Evolutionary conservation across 1,284 basidiomycete species (phyloP).

Genomic region (Gomphus bonarii): DNA sequence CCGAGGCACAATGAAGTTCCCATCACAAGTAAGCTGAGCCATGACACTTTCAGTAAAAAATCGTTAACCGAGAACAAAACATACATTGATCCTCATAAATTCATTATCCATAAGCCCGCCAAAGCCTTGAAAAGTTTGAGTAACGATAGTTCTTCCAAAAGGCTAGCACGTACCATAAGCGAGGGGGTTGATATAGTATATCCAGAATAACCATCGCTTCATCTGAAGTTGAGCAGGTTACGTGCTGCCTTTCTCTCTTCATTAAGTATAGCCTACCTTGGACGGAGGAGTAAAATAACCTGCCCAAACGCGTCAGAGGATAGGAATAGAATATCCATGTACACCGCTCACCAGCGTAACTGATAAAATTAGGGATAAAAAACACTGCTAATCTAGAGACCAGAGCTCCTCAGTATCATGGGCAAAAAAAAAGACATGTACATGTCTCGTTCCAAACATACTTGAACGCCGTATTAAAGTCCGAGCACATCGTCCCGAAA

Average conservation of each 20-base stretch:
- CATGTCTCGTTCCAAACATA: conserved; percentile 22
- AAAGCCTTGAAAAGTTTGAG: conserved; percentile 36
- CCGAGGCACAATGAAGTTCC: conserved; percentile 58
- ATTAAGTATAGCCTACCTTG: conserved; percentile 23
- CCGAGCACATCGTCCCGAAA: conserved; percentile 26
- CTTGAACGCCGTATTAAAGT: conserved; percentile 33
- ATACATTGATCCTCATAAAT: conserved; percentile 58
- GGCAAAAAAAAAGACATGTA: conserved; percentile 26
- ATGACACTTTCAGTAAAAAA: neutral
- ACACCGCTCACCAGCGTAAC: conserved; percentile 5
- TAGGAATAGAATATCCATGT: neutral
- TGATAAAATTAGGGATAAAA: conserved; percentile 31
- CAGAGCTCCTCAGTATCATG: conserved; percentile 30
- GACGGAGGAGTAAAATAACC: conserved; percentile 21
- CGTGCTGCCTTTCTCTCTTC: neutral
- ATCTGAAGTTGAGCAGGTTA: conserved; percentile 42
- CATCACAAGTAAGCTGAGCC: conserved; percentile 52
- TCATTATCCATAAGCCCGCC: conserved; percentile 77
- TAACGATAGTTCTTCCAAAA: neutral
- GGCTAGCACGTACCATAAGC: conserved; percentile 46
- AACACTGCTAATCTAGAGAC: conserved; percentile 41
- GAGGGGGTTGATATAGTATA: conserved; percentile 70
- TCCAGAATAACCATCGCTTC: conserved; percentile 87
- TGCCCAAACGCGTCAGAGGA: neutral
- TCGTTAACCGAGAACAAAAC: conserved; percentile 12